phyloP scores from a whole-genome alignment of 75 land plant genomes.

The Pseudotsuga menziesii region DNA sequence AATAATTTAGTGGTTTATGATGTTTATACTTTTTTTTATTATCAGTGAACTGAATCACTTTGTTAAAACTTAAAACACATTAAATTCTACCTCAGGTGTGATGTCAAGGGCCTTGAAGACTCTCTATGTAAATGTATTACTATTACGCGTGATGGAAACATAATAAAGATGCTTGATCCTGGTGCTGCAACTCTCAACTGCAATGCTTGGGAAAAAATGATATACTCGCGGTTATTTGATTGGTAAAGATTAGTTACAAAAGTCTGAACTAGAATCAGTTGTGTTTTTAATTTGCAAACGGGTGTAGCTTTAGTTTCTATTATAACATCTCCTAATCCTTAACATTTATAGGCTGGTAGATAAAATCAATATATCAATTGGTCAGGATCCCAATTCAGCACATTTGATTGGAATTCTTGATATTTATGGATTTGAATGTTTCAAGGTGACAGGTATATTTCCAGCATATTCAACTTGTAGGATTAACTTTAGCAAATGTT shows the following conservation, averaged over 20 bases:
- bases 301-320: not conserved
- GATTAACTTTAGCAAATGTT: not conserved
- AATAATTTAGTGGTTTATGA: not conserved
- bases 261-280: not conserved
- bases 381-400: slow-evolving; percentile 84
- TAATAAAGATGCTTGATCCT: slow-evolving; percentile 41
- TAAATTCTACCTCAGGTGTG: slow-evolving; percentile 51
- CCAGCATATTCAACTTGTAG: not conserved
- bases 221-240: slow-evolving; percentile 95
- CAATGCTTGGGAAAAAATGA: slow-evolving; percentile 92
- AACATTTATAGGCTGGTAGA: slow-evolving; percentile 70
- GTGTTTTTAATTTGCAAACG: not conserved
- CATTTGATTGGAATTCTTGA: slow-evolving; percentile 93
- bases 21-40: not conserved
- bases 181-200: slow-evolving; percentile 71
- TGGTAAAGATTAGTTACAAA: too few species aligned
- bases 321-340: not conserved
- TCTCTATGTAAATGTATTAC: slow-evolving; percentile 75
- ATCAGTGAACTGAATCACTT: not conserved
- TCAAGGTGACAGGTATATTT: slow-evolving; percentile 65
- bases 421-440: slow-evolving; percentile 99
- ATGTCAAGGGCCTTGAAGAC: slow-evolving; percentile 64
- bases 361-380: slow-evolving; percentile 87
- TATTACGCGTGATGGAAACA: slow-evolving; percentile 88
- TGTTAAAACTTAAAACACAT: not conserved